phyloP scores from a whole-genome alignment of 768 basidiomycete genomes.

The Mycena filopes region DNA sequence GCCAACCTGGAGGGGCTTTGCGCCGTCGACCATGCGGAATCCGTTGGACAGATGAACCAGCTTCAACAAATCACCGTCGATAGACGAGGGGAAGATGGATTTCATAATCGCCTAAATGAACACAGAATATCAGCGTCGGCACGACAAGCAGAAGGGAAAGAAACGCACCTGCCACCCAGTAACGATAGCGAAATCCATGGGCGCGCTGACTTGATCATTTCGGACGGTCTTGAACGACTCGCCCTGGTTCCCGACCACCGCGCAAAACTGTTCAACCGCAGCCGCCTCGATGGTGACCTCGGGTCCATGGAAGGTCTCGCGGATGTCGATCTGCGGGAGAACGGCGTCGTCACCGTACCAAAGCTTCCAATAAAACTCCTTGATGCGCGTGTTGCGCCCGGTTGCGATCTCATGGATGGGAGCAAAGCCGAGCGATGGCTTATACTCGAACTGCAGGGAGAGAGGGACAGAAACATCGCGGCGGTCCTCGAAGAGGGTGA shows the following conservation, averaged over 20 bases:
- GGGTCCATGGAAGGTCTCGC: conserved; percentile 86
- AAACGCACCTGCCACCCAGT: conserved; percentile 94
- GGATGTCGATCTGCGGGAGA: conserved; percentile 82
- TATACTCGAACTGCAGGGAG: conserved; percentile 83
- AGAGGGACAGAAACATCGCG: conserved; percentile 82
- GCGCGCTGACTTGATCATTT: conserved; percentile 79
- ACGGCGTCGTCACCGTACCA: conserved; percentile 93
- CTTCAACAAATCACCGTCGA: conserved; percentile 95
- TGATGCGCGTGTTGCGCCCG: conserved; percentile 90
- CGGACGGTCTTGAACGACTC: conserved; percentile 89
- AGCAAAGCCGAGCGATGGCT: conserved; percentile 87
- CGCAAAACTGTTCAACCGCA: conserved; percentile 89
- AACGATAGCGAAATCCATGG: conserved; percentile 99
- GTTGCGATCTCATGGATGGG: conserved; percentile 92
- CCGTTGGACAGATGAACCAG: conserved; percentile 98
- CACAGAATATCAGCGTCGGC: conserved; percentile 21
- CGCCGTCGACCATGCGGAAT: conserved; percentile 88
- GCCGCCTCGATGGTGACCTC: conserved; percentile 82
- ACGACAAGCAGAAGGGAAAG: not conserved
- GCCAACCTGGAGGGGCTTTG: conserved; percentile 80
- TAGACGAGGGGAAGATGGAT: conserved; percentile 91
- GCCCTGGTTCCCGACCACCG: conserved; percentile 92
- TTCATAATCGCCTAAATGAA: conserved; percentile 98
- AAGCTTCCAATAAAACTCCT: conserved; percentile 97
- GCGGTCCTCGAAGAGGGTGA: conserved; percentile 89